Conservation (phyloP, 2,329 filamentous ascomycete species). For the Penicillium paneum region DNA sequence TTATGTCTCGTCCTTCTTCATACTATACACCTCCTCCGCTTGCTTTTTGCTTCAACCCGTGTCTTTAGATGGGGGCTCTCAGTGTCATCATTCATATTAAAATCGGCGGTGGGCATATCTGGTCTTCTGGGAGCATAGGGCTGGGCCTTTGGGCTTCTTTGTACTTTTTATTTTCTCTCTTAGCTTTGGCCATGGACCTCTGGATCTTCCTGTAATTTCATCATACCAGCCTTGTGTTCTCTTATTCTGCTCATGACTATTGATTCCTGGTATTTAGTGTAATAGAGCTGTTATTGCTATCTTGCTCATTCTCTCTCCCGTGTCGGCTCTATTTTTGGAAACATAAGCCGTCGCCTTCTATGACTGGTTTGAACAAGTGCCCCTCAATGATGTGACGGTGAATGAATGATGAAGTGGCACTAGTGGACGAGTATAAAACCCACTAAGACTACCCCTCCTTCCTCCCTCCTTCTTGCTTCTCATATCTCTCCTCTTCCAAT, state of each 20-base stretch:
- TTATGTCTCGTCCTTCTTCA: slow-evolving; percentile 16
- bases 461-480: not conserved
- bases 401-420: not conserved
- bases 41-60: slow-evolving; percentile 14
- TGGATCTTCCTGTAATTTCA: slow-evolving; percentile 16
- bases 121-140: slow-evolving; percentile 17
- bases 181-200: not conserved
- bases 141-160: slow-evolving; percentile 7
- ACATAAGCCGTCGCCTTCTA: not conserved
- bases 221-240: slow-evolving; percentile 14
- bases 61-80: slow-evolving; percentile 14
- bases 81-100: slow-evolving; percentile 7
- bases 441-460: not conserved
- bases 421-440: slow-evolving; percentile 1
- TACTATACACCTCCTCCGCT: slow-evolving; percentile 12
- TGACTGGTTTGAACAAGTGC: not conserved
- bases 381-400: not conserved
- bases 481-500: not conserved
- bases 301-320: not conserved
- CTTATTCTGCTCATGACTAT: slow-evolving; percentile 1
- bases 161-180: slow-evolving; percentile 9
- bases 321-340: not conserved
- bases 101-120: slow-evolving; percentile 14
- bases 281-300: not conserved
- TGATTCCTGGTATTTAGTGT: not conserved